Evolutionary conservation across 1,284 basidiomycete species (phyloP).

Genomic region (Pulveroboletus ridleyi): DNA sequence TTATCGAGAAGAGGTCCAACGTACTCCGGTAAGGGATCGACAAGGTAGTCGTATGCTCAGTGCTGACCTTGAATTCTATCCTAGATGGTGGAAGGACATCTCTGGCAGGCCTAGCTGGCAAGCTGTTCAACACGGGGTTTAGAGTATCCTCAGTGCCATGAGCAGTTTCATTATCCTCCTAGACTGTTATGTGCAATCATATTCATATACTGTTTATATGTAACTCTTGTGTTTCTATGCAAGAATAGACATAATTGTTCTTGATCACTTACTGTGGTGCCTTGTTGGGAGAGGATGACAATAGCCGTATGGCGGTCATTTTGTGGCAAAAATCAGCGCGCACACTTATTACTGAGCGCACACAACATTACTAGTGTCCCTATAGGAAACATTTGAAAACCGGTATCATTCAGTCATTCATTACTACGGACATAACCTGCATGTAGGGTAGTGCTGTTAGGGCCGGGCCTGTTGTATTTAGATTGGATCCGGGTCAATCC

Average conservation of each 20-base stretch:
- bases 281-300: not conserved
- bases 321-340: too few species aligned
- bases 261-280: not conserved
- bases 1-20: conserved; percentile 29
- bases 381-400: too few species aligned
- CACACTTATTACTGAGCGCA: too few species aligned
- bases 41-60: not conserved
- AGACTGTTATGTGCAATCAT: not conserved
- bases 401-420: too few species aligned
- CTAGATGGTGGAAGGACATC: conserved; percentile 41
- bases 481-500: too few species aligned
- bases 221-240: not conserved
- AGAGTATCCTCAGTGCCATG: conserved; percentile 3
- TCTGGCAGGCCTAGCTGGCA: conserved; percentile 32
- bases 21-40: conserved; percentile 31
- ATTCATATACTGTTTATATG: too few species aligned
- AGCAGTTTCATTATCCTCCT: not conserved
- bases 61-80: conserved; percentile 17
- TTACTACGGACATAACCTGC: too few species aligned
- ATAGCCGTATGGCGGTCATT: too few species aligned
- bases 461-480: too few species aligned
- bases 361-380: too few species aligned
- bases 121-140: conserved; percentile 30
- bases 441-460: too few species aligned
- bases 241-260: not conserved